These are phyloP conservation scores for Aspergillus spinulosporus DNA, from an alignment of 2,329 filamentous ascomycete species.

Conservation along the genomic window DNA sequence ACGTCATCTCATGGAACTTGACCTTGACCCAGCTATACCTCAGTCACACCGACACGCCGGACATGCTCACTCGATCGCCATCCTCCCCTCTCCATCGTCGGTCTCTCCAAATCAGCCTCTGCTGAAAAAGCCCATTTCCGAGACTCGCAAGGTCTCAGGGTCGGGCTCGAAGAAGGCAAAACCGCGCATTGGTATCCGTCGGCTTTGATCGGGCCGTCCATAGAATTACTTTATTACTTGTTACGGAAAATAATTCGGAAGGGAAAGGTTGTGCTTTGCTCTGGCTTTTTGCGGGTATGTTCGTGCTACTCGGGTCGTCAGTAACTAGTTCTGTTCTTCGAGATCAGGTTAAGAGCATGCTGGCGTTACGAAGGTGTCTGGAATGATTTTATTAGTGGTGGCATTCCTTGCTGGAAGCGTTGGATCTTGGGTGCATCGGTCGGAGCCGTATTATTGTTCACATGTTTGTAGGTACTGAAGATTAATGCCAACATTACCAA, in stretches of 20 bases:
- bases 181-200: conserved; percentile 38
- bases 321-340: neutral
- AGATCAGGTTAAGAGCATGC: neutral
- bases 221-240: no score
- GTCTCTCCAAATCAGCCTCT: conserved; percentile 19
- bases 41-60: neutral
- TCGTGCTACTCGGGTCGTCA: neutral
- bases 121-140: conserved; percentile 19
- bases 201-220: conserved; percentile 26
- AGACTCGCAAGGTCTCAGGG: conserved; percentile 27
- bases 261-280: no score
- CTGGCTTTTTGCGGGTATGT: no score
- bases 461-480: neutral
- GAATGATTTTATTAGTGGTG: neutral
- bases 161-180: conserved; percentile 29
- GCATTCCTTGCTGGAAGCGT: neutral
- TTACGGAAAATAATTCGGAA: no score
- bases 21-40: conserved; percentile 5
- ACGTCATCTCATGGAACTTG: conserved; percentile 18
- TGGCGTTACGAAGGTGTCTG: neutral
- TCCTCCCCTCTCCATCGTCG: conserved; percentile 11
- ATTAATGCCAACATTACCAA: no score
- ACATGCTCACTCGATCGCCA: neutral
- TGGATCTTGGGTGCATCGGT: neutral
- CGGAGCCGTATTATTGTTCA: neutral